Conservation (phyloP, 208 protist species). For the Leishmania major region DNA sequence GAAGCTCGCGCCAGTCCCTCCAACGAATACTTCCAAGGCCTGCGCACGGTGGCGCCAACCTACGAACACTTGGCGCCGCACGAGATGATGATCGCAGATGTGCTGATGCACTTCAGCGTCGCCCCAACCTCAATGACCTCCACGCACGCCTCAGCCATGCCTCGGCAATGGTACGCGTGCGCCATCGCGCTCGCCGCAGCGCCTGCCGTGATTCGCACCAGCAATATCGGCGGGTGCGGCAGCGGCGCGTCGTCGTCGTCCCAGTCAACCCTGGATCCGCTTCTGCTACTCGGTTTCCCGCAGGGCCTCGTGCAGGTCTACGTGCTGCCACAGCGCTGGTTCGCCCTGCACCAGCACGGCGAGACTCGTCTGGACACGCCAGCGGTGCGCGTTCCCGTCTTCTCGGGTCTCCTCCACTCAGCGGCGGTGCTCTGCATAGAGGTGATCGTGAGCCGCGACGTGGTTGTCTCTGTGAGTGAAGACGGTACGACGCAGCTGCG, state of each 20-base stretch:
- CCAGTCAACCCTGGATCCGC: slow-evolving; percentile 21
- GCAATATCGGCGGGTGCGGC: not conserved
- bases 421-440: slow-evolving; percentile 60
- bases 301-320: slow-evolving; percentile 78
- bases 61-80: slow-evolving; percentile 78
- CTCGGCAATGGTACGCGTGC: slow-evolving; percentile 64
- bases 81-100: slow-evolving; percentile 47
- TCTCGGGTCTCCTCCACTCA: slow-evolving; percentile 47
- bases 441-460: slow-evolving; percentile 44
- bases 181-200: slow-evolving; percentile 54
- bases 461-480: slow-evolving; percentile 72
- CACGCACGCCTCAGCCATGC: not conserved
- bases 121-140: not conserved
- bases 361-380: slow-evolving; percentile 63
- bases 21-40: slow-evolving; percentile 79
- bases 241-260: slow-evolving; percentile 7
- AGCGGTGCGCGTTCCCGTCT: slow-evolving; percentile 45
- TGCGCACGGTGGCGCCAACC: slow-evolving; percentile 75
- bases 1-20: slow-evolving; percentile 81
- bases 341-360: slow-evolving; percentile 45
- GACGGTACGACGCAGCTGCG: slow-evolving; percentile 74
- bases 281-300: slow-evolving; percentile 78
- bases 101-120: slow-evolving; percentile 68
- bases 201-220: slow-evolving; percentile 1
- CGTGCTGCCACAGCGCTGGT: slow-evolving; percentile 63